Evolutionary conservation across 495 filamentous ascomycete genomes (phyloP).

Genomic region (Gamarada debralockiae): DNA sequence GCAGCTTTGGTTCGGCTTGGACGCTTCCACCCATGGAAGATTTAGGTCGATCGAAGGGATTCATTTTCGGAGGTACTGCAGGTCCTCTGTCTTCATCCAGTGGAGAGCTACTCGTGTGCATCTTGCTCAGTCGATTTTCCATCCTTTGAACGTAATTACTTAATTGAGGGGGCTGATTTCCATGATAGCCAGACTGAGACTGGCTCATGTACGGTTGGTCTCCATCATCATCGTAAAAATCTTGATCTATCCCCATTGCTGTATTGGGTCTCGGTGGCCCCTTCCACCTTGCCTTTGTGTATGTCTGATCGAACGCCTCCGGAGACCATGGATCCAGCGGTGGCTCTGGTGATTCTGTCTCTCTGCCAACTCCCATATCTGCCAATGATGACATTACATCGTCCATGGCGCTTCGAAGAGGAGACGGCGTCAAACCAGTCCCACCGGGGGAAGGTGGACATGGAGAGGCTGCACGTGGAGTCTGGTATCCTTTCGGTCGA

Average conservation of each 20-base stretch:
- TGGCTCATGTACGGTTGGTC: conserved; percentile 34
- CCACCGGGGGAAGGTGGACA: conserved; percentile 58
- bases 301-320: conserved; percentile 74
- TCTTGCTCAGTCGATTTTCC: conserved; percentile 72
- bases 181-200: conserved; percentile 9
- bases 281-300: conserved; percentile 30
- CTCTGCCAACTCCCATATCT: conserved; percentile 69
- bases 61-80: conserved; percentile 56
- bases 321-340: conserved; percentile 84
- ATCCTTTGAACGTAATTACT: conserved; percentile 85
- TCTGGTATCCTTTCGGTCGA: conserved; percentile 33
- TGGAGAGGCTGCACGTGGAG: conserved; percentile 47
- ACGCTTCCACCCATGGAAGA: conserved; percentile 37
- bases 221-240: conserved; percentile 42
- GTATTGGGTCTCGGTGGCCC: conserved; percentile 57
- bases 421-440: conserved; percentile 80
- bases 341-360: conserved; percentile 46
- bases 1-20: conserved; percentile 31
- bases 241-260: conserved; percentile 61
- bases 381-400: conserved; percentile 96
- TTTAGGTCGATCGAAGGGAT: conserved; percentile 41
- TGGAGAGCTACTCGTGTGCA: conserved; percentile 58
- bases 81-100: conserved; percentile 47
- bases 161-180: conserved; percentile 61
- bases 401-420: conserved; percentile 91